These are phyloP conservation scores for Arthrobotrys megalospora DNA, from an alignment of 2,329 filamentous ascomycete genomes.

Conservation along the genomic window DNA sequence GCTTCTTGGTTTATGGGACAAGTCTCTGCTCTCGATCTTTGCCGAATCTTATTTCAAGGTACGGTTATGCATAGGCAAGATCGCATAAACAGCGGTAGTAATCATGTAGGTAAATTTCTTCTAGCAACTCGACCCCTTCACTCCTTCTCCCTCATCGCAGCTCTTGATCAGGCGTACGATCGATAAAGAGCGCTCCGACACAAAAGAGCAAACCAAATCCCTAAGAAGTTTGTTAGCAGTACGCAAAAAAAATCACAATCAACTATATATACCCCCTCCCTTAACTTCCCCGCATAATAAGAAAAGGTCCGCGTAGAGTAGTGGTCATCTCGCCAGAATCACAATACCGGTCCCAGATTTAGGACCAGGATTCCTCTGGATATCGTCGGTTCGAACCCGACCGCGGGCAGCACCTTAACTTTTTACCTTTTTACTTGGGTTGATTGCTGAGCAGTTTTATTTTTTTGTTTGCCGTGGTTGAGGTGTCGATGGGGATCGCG, in stretches of 20 bases:
- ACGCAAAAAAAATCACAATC: constrained; percentile 1
- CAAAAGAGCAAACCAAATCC: no score
- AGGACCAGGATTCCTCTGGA: constrained; percentile 40
- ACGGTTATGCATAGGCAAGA: no score
- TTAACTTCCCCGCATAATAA: not conserved
- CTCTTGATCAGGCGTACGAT: no score
- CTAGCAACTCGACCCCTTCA: no score
- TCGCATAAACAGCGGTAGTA: no score
- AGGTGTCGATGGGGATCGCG: not conserved
- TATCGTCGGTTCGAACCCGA: constrained; percentile 61
- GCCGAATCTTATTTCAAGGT: no score
- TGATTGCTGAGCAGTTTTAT: not conserved
- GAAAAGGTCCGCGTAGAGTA: constrained; percentile 56
- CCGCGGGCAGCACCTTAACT: constrained; percentile 39
- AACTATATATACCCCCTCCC: not conserved
- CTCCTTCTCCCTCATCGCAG: no score
- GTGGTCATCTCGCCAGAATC: constrained; percentile 61
- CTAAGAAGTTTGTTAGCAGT: not conserved
- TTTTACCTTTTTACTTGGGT: constrained; percentile 19
- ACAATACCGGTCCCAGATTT: constrained; percentile 4
- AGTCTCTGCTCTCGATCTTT: no score
- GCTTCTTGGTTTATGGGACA: no score
- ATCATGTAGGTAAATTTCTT: no score
- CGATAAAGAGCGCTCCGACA: no score
- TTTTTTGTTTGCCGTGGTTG: constrained; percentile 8